Evolutionary conservation across 805 yeast species (phyloP).

Genomic region (Candida hungchunana): DNA sequence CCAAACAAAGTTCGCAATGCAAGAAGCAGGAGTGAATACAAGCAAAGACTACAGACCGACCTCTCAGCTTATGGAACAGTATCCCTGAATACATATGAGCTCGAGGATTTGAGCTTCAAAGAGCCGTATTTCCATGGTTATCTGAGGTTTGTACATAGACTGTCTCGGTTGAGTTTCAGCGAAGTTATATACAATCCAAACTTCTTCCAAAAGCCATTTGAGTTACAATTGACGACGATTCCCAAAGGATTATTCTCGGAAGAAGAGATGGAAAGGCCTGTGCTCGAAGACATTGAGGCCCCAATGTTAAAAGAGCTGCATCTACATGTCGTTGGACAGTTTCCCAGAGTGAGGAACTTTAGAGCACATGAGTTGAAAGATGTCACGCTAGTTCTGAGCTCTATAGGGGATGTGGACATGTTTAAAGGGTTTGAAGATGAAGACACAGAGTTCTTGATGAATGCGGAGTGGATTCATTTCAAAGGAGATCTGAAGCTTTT

Average conservation of each 20-base stretch:
- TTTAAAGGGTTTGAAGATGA: slow-evolving; percentile 5
- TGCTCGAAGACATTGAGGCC: slow-evolving; percentile 6
- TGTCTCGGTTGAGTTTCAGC: slow-evolving; percentile 1
- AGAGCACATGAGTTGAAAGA: slow-evolving; percentile 1
- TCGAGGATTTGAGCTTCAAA: slow-evolving; percentile 1
- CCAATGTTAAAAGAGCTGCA: slow-evolving; percentile 1
- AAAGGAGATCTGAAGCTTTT: slow-evolving; percentile 1
- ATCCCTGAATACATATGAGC: slow-evolving; percentile 2
- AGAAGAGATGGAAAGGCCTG: slow-evolving; percentile 3
- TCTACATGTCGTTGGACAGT: slow-evolving; percentile 4
- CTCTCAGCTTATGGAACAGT: not conserved
- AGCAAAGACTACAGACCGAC: not conserved
- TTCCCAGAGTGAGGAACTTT: slow-evolving; percentile 2
- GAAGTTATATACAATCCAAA: not conserved
- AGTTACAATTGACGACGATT: slow-evolving; percentile 1
- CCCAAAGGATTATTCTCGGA: slow-evolving; percentile 1
- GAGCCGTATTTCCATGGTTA: slow-evolving; percentile 3
- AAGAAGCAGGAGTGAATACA: slow-evolving; percentile 1
- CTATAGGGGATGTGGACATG: slow-evolving; percentile 4
- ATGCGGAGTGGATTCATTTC: not conserved
- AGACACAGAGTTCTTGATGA: slow-evolving; percentile 2
- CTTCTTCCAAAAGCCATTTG: slow-evolving; percentile 5
- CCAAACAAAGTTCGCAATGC: not conserved
- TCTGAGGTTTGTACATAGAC: slow-evolving; percentile 3
- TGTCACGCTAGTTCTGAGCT: slow-evolving; percentile 3